Base-by-base conservation (phyloP, 2,329 filamentous ascomycete genomes). In the Cercospora brassicicola region DNA sequence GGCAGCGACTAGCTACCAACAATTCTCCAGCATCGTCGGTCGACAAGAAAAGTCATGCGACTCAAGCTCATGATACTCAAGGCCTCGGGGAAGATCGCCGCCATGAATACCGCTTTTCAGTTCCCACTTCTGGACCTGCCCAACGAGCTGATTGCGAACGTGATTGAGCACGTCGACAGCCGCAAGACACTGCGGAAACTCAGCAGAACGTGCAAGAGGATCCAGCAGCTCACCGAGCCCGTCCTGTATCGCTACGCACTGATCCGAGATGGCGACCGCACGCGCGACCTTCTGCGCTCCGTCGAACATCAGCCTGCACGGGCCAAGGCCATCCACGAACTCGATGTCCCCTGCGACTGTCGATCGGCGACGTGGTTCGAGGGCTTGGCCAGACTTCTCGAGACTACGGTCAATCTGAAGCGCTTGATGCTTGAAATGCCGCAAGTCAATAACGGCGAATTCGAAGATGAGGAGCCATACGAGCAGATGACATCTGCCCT, bases 401-500 rank as follows among this genome's bases (percentile, higher is more conserved):
- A 26, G 13, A 55, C 18, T 13, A 68, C 71, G 6, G 18, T 9
- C 5, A 70, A 71, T 36, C 8, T 73, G 36, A 64, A 66, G 51
- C 42, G 67, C n/a, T 42, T 73, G n/a, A 68, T 68, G 45, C 55
- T 73, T 9, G 72, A 74, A 53, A 73, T 69, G 53, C 73, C 73
- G 3, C 42, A 70, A 30, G 72, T 71, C 63, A 73, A 71, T 26
- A 67, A 59, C 4, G 66, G 59, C 28, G 59, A 72, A 6, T 74
- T 74, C 56, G 73, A 74, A 45, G 64, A 64, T 8, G 59, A 68
- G 10, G 67, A 60, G 18, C 36, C 51, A 2, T 71, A 72, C 71
- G 28, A 59, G 31, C 26, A 67, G 3, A 74, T 73, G 70, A 62
- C 57, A 2, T 59, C 51, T 15, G 26, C 57, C 23, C 18, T 73